Evolutionary conservation across 2,329 filamentous ascomycete species (phyloP).

Genomic region (Pseudogymnoascus sp.): DNA sequence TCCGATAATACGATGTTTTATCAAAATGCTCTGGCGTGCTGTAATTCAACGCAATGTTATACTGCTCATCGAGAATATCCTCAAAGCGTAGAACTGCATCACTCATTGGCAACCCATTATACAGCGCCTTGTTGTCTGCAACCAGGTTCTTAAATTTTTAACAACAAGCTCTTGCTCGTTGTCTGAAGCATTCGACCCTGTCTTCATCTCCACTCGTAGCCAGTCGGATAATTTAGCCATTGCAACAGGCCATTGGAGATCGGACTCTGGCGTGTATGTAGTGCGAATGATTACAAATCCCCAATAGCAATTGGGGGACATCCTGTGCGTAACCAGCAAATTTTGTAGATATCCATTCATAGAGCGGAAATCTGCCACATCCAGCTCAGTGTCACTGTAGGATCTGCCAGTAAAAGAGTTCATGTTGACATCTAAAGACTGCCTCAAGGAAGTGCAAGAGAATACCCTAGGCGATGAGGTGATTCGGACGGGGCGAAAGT

Average conservation of each 20-base stretch:
- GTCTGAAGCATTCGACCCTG: not conserved
- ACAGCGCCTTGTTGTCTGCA: not conserved
- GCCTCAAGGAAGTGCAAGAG: not conserved
- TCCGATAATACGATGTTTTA: not conserved
- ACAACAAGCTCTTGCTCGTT: not conserved
- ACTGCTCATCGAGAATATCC: not conserved
- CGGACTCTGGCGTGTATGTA: not conserved
- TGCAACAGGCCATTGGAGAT: not conserved
- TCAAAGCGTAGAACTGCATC: not conserved
- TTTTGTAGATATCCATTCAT: not conserved
- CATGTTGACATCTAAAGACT: not conserved
- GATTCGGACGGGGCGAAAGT: not conserved
- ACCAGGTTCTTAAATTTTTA: not conserved
- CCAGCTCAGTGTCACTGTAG: not conserved
- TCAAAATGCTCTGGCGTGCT: not conserved
- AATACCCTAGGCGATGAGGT: not conserved
- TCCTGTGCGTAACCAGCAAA: not conserved
- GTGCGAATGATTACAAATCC: not conserved
- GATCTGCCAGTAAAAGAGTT: not conserved
- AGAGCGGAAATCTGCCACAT: not conserved
- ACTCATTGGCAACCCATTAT: not conserved
- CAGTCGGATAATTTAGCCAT: not conserved
- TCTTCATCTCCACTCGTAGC: not conserved
- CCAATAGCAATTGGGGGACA: not conserved
- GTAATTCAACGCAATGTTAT: not conserved